These are phyloP conservation scores for Claviceps sp. DNA, from an alignment of 2,329 filamentous ascomycete species.

Conservation along the genomic window DNA sequence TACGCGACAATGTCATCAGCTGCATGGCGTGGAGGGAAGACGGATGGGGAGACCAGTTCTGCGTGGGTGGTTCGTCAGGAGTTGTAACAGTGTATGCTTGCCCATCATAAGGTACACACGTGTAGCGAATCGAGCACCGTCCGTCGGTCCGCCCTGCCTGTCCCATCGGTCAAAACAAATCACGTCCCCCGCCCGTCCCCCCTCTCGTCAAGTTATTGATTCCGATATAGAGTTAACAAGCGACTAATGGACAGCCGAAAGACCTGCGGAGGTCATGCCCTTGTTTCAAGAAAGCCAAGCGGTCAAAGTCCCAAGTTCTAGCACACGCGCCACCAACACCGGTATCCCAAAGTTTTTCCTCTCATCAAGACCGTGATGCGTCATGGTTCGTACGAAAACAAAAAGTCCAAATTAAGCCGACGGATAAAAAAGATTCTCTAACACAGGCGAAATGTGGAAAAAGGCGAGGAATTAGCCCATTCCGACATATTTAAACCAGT, in stretches of 20 bases:
- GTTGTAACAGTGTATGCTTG: slow-evolving; percentile 49
- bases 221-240: slow-evolving; percentile 1
- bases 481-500: slow-evolving; percentile 93
- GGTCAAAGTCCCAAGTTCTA: background rate
- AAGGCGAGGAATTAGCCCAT: slow-evolving; percentile 43
- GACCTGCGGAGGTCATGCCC: background rate
- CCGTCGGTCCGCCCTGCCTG: no score
- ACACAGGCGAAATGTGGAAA: background rate
- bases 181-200: background rate
- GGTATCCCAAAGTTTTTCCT: background rate
- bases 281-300: background rate
- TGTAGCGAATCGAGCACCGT: background rate
- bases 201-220: slow-evolving; percentile 3
- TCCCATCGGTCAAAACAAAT: no score
- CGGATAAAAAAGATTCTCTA: background rate
- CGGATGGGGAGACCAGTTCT: slow-evolving; percentile 51
- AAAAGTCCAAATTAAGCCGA: background rate
- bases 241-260: background rate
- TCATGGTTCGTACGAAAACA: background rate
- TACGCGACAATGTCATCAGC: slow-evolving; percentile 45
- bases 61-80: slow-evolving; percentile 50
- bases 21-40: slow-evolving; percentile 49
- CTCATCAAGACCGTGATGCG: background rate
- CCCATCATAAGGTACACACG: slow-evolving; percentile 13
- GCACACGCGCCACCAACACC: slow-evolving; percentile 6